Conservation (phyloP, 2,329 filamentous ascomycete species). For the Aureobasidium sp. region DNA sequence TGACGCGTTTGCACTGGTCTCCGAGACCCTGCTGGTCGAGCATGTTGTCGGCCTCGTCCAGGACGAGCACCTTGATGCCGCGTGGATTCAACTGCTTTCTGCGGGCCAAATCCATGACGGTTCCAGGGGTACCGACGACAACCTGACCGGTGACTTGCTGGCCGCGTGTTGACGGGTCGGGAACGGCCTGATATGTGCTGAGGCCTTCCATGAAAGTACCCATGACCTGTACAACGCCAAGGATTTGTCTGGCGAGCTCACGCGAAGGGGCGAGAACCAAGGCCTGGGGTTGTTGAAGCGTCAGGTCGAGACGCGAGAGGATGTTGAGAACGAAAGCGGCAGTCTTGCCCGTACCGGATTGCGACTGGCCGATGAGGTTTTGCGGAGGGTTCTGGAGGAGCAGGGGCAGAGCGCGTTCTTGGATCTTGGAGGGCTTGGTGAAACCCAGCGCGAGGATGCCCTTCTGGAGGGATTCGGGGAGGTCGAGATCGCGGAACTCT, state of each 20-base stretch:
- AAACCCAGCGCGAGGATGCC: slow-evolving; percentile 78
- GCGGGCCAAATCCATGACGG: slow-evolving; percentile 78
- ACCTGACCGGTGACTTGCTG: slow-evolving; percentile 65
- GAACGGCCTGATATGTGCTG: slow-evolving; percentile 71
- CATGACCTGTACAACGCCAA: slow-evolving; percentile 74
- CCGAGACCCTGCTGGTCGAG: slow-evolving; percentile 89
- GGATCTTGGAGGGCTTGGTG: slow-evolving; percentile 93
- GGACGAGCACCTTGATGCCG: slow-evolving; percentile 70
- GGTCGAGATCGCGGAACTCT: slow-evolving; percentile 73
- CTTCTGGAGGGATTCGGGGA: slow-evolving; percentile 67
- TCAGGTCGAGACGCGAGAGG: slow-evolving; percentile 74
- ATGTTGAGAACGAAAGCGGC: slow-evolving; percentile 93
- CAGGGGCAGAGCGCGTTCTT: slow-evolving; percentile 86
- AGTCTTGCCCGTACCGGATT: slow-evolving; percentile 97
- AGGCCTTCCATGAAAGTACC: slow-evolving; percentile 72
- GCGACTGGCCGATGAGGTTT: slow-evolving; percentile 98
- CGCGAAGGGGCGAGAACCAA: slow-evolving; percentile 84
- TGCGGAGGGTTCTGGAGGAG: slow-evolving; percentile 77
- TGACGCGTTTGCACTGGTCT: slow-evolving; percentile 88
- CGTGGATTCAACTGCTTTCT: slow-evolving; percentile 63
- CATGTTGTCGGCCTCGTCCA: slow-evolving; percentile 99
- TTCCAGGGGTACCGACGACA: slow-evolving; percentile 88
- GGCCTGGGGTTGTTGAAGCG: slow-evolving; percentile 65
- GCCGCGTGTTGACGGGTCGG: slow-evolving; percentile 61
- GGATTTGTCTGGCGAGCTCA: slow-evolving; percentile 89